A percentile compares a stretch with the other conserved stretches of the same genome.
Evolutionary conservation across 2,329 filamentous ascomycete genomes (phyloP).

Genomic region (Colletotrichum sp.): DNA sequence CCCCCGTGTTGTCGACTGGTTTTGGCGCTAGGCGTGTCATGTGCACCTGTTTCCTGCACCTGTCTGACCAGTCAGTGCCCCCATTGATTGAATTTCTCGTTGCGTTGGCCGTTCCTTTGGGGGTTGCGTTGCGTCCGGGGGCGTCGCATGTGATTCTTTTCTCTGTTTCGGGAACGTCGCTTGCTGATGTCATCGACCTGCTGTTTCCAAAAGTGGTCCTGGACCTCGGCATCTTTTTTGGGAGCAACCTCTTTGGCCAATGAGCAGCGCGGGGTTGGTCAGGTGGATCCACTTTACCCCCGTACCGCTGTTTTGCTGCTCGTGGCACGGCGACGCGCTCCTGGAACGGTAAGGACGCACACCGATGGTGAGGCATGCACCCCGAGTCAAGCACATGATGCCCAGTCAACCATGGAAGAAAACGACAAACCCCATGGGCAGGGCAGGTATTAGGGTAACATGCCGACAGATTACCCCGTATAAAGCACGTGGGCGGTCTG

Average conservation of each 20-base stretch:
- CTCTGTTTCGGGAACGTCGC: conserved; percentile 8
- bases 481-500: not conserved
- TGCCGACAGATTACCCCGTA: not conserved
- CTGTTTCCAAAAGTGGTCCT: not conserved
- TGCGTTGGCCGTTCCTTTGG: not conserved
- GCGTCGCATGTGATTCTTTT: conserved; percentile 12
- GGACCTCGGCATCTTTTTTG: conserved; percentile 15
- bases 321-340: not conserved
- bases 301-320: not conserved
- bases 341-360: not conserved
- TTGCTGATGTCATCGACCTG: conserved; percentile 20
- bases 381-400: not conserved
- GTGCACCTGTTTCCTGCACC: not conserved
- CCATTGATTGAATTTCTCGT: not conserved
- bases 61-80: not conserved
- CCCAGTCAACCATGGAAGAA: not conserved
- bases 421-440: not conserved
- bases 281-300: not conserved
- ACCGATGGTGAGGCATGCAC: not conserved
- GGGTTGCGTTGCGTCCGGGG: not conserved
- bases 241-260: not conserved
- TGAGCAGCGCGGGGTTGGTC: not conserved
- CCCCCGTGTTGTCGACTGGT: not conserved
- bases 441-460: not conserved
- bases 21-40: conserved; percentile 11